These are phyloP conservation scores for Thalia dealbata DNA, from an alignment of 176 grass and related monocot genomes.

Conservation along the genomic window DNA sequence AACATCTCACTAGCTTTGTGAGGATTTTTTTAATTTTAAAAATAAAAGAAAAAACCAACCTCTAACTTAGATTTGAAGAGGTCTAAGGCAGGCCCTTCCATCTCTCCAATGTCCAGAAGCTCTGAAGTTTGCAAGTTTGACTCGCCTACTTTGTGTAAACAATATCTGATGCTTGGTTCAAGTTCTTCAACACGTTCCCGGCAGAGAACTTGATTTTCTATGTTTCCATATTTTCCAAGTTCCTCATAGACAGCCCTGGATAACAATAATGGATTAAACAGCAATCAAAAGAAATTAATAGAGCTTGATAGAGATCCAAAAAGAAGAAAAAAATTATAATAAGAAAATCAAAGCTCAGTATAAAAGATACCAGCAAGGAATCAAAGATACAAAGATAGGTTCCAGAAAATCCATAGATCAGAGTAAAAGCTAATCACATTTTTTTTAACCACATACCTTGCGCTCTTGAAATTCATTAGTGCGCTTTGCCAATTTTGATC, in stretches of 20 bases:
- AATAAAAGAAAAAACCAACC: constrained; percentile 25
- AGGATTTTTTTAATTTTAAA: neutral
- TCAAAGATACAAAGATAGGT: neutral
- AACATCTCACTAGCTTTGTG: neutral
- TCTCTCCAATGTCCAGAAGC: constrained; percentile 67
- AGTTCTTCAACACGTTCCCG: constrained; percentile 86
- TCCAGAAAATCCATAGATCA: neutral
- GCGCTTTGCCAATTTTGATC: constrained; percentile 87
- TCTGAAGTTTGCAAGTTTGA: constrained; percentile 78
- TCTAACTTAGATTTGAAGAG: constrained; percentile 89
- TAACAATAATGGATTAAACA: constrained; percentile 4
- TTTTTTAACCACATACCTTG: constrained; percentile 40
- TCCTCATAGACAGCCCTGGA: constrained; percentile 85
- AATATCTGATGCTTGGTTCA: constrained; percentile 95
- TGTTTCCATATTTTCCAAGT: constrained; percentile 79
- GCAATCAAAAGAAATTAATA: neutral
- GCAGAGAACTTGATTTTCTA: constrained; percentile 96
- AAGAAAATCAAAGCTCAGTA: neutral
- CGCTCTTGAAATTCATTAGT: constrained; percentile 91
- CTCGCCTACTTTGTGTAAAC: constrained; percentile 83
- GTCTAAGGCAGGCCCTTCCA: constrained; percentile 81
- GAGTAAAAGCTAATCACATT: constrained; percentile 1
- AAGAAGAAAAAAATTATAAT: neutral
- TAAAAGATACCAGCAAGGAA: constrained; percentile 5
- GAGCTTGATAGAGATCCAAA: neutral